Evolutionary conservation across 495 filamentous ascomycete species (phyloP), one percentile per base, ranked within the genome.

Genomic region (Aspergillus steynii): DNA sequence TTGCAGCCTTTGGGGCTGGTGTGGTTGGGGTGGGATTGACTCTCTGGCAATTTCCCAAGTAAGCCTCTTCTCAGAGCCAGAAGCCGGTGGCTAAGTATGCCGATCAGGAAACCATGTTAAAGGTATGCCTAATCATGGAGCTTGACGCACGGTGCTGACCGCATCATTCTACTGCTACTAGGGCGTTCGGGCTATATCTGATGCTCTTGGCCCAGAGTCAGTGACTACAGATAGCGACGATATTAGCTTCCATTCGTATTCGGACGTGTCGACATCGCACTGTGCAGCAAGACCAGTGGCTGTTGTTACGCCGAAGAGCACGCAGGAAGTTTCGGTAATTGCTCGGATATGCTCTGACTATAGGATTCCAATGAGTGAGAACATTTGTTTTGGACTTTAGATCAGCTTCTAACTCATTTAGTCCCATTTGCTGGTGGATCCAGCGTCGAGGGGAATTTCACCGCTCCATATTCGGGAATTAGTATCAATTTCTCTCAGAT

Each of bases 401-500:
- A 20, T 0, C 20, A 20, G 20, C 20, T 20, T 20, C 0, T 20
- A 20, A 20, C 20, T 20, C 20, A 20, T 20, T 20, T 61, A 60
- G 80, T 69, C 64, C 87, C 90, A 0, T 95, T 87, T 65, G 92
- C 88, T 4, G 90, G 89, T 14, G 91, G 91, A 29, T 86, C 89
- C 0, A 91, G 88, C 58, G 81, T 94, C 4, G 91, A 94, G 65
- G 91, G 85, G 1, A 90, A 92, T 69, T 93, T 93, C 71, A 85
- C 89, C 4, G 87, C 89, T 7, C 88, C 91, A 0, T 88, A 84
- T 68, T 90, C 90, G 10, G 91, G 91, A 32, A 83, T 96, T 62
- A 88, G 85, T 65, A 87, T 96, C 51, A 90, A 96, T 68, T 93
- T 96, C 68, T 82, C 84, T 32, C 86, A 78, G 68, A 96, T 96